Evolutionary conservation across 805 yeast species (phyloP), one percentile per base, ranked within the genome.

Genomic region (Clavispora carvajalis): DNA sequence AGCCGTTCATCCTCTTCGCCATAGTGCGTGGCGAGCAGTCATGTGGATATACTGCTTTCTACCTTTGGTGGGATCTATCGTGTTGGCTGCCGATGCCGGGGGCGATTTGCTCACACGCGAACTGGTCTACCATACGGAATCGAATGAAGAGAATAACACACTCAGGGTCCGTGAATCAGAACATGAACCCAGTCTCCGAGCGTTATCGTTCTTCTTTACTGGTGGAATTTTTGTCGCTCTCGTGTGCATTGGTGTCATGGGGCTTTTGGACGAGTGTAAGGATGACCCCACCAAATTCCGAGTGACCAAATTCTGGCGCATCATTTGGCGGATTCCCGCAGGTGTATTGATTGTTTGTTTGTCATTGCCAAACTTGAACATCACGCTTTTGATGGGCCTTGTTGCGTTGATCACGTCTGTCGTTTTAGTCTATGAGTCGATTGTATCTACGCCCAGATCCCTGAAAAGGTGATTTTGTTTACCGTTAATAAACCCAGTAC

Each of bases 1-100:
- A 40, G 78, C 81, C 1, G 62, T 68, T 3, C 85, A 80, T 60
- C 75, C 85, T 0, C 53, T 79, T 30, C 62, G 85, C 53, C 60
- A 76, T 37, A 62, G 68, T 13, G 75, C 69, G 1, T 36, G 30
- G 21, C 61, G 76, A 1, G 82, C 83, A 1, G 52, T 68, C 22
- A 1, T 48, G 1, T 80, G 74, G 74, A 57, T 74, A 4, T 65
- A 66, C 44, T 35, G 57, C 7, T 85, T 80, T 49, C 46, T 78
- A 26, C 78, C 81, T 0, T 57, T 77, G 31, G 67, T 76, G 36
- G 79, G 76, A 0, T 53, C 75, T 1, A 54, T 79, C 38, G 67
- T 78, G 23, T 61, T 79, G 23, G 73, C 78, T 22, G 85, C 83
- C 1, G 83, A 79, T 59, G 71, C 82, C 3, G 80, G 76, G 15